These are phyloP conservation scores for Candida khao-thaluensis DNA, from an alignment of 805 yeast species.

Conservation along the genomic window DNA sequence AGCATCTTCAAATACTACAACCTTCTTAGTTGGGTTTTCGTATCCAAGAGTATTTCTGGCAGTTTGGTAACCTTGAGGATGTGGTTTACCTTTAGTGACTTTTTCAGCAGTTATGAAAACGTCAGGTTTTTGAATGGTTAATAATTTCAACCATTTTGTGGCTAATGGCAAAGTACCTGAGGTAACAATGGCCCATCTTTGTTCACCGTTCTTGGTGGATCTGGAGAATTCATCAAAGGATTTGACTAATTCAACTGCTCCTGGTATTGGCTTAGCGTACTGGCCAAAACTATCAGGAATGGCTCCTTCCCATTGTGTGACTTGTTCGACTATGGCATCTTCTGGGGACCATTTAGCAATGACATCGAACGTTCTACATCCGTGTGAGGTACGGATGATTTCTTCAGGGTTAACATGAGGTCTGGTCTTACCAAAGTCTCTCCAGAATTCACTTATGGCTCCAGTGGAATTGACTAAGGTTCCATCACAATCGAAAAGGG, in stretches of 20 bases:
- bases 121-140: slow-evolving; percentile 61
- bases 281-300: slow-evolving; percentile 74
- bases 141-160: slow-evolving; percentile 70
- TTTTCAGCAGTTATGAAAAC: slow-evolving; percentile 80
- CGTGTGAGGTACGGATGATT: slow-evolving; percentile 74
- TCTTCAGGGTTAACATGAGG: slow-evolving; percentile 68
- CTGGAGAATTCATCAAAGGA: slow-evolving; percentile 50
- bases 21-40: slow-evolving; percentile 33
- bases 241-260: slow-evolving; percentile 64
- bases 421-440: slow-evolving; percentile 63
- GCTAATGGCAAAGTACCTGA: slow-evolving; percentile 80
- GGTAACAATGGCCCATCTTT: slow-evolving; percentile 85
- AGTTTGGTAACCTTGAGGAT: slow-evolving; percentile 76
- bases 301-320: slow-evolving; percentile 62
- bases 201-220: slow-evolving; percentile 40
- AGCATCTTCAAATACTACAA: slow-evolving; percentile 83
- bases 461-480: slow-evolving; percentile 81
- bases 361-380: slow-evolving; percentile 80
- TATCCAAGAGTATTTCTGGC: slow-evolving; percentile 52
- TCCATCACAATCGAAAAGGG: slow-evolving; percentile 83
- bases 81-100: slow-evolving; percentile 79
- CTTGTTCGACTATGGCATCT: slow-evolving; percentile 64
- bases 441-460: slow-evolving; percentile 83
- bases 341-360: slow-evolving; percentile 73
- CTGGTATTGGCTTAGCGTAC: slow-evolving; percentile 72